These are phyloP conservation scores for Alisma plantagoaquatica DNA, from an alignment of 106 monocot species.

Conservation along the genomic window DNA sequence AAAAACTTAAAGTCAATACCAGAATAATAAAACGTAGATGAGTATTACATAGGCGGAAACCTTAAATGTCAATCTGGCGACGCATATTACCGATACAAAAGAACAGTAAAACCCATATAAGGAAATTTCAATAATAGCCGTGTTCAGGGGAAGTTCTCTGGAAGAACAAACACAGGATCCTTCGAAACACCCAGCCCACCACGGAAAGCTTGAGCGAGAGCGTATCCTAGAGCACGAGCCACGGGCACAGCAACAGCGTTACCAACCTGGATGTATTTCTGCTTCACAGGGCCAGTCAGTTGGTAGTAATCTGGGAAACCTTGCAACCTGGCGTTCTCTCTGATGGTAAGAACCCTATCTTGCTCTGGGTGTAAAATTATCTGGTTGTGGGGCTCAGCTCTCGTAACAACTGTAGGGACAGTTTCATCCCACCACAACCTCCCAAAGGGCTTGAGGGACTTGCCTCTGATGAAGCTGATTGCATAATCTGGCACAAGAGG, in stretches of 20 bases:
- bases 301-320: constrained; percentile 84
- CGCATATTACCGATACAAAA: too few species aligned
- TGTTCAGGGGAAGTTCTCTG: constrained; percentile 31
- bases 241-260: constrained; percentile 85
- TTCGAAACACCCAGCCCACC: too few species aligned
- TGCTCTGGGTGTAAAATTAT: constrained; percentile 71
- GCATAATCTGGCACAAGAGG: constrained; percentile 44
- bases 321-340: constrained; percentile 93
- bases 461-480: constrained; percentile 33
- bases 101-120: too few species aligned
- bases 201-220: constrained; percentile 35
- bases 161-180: constrained; percentile 24
- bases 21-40: too few species aligned
- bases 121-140: too few species aligned
- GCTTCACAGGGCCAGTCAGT: constrained; percentile 54
- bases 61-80: too few species aligned
- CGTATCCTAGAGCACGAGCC: constrained; percentile 50
- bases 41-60: too few species aligned
- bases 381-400: constrained; percentile 42
- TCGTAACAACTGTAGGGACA: constrained; percentile 66
- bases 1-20: too few species aligned
- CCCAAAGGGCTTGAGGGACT: constrained; percentile 59
- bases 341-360: constrained; percentile 57
- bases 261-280: constrained; percentile 84
- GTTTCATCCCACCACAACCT: constrained; percentile 86